phyloP scores from a whole-genome alignment of 1,284 basidiomycete species.

The Cutaneotrichosporon cutaneum region DNA sequence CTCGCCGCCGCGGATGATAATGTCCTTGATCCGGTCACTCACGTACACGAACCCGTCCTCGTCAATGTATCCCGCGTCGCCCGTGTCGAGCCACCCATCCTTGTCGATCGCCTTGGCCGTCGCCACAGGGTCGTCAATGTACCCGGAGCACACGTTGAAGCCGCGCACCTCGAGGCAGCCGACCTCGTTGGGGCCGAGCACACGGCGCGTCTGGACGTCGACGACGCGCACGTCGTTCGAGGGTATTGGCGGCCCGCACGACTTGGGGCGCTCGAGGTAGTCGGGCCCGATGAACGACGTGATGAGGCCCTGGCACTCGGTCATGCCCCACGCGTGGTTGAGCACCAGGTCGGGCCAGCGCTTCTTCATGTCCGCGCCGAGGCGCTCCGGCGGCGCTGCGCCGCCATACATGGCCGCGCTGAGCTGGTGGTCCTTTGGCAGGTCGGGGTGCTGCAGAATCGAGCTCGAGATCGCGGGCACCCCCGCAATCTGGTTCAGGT shows the following conservation, averaged over 20 bases:
- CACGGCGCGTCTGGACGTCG: slow-evolving; percentile 32
- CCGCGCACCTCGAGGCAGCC: slow-evolving; percentile 41
- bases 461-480: slow-evolving; percentile 43
- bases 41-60: slow-evolving; percentile 44
- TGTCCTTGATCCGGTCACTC: slow-evolving; percentile 41
- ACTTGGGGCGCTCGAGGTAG: slow-evolving; percentile 27
- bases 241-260: slow-evolving; percentile 38
- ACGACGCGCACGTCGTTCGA: slow-evolving; percentile 39
- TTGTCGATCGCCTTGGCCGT: slow-evolving; percentile 25
- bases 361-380: slow-evolving; percentile 33
- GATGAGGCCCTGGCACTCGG: slow-evolving; percentile 46
- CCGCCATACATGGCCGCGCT: slow-evolving; percentile 46
- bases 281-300: slow-evolving; percentile 42
- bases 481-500: slow-evolving; percentile 34
- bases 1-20: slow-evolving; percentile 49
- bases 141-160: slow-evolving; percentile 44
- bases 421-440: slow-evolving; percentile 31
- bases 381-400: slow-evolving; percentile 38
- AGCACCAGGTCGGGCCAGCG: slow-evolving; percentile 37
- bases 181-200: slow-evolving; percentile 25
- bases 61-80: slow-evolving; percentile 41
- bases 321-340: slow-evolving; percentile 44
- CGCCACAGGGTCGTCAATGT: slow-evolving; percentile 24
- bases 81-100: slow-evolving; percentile 49
- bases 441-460: slow-evolving; percentile 33